Conservation (phyloP, 495 filamentous ascomycete genomes). For the Cairneyella variabilis region DNA sequence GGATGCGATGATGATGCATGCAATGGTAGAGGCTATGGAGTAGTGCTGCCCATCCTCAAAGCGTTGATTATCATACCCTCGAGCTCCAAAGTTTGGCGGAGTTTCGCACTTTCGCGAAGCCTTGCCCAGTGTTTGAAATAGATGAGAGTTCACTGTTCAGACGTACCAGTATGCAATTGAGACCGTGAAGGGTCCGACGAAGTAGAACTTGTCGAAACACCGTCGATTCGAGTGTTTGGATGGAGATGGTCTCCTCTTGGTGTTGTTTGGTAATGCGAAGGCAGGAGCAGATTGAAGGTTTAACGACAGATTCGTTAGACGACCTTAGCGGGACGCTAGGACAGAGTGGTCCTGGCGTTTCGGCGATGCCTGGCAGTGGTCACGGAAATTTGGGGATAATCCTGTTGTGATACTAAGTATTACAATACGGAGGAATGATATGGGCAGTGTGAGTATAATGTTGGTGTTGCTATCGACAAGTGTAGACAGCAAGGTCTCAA, state of each 20-base stretch:
- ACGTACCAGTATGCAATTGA: conserved; percentile 10
- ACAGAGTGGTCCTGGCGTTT: no score
- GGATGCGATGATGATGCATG: background rate
- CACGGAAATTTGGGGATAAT: no score
- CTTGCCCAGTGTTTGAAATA: background rate
- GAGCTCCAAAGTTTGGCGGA: conserved; percentile 1
- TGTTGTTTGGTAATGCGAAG: conserved; percentile 9
- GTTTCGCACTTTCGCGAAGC: conserved; percentile 2
- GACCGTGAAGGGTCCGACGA: background rate
- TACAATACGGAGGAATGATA: no score
- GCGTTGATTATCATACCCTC: background rate
- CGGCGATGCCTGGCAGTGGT: no score
- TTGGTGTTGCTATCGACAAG: no score
- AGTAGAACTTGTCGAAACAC: background rate
- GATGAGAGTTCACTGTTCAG: conserved; percentile 1
- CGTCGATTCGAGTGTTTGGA: background rate
- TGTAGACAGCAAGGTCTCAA: no score
- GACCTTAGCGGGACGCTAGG: background rate
- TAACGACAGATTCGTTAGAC: no score
- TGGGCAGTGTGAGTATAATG: no score
- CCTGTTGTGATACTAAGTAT: no score
- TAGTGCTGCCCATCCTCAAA: background rate
- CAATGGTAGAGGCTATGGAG: background rate
- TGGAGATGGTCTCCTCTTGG: background rate
- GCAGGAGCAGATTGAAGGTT: background rate